Evolutionary conservation across 2,329 filamentous ascomycete genomes (phyloP).

Genomic region (Camptophora hylomeconis): DNA sequence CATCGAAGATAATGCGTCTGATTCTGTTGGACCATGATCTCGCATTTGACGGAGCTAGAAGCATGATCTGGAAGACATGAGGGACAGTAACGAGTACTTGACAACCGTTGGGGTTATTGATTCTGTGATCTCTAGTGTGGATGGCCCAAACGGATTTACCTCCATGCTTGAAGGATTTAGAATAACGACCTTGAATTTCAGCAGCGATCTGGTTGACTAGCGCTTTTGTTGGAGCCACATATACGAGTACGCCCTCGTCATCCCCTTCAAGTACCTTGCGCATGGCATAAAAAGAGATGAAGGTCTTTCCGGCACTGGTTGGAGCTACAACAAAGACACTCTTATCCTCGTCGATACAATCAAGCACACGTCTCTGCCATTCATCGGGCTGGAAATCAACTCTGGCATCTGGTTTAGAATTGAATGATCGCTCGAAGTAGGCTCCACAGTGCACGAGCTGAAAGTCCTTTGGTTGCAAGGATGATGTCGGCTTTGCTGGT

Average conservation of each 20-base stretch:
- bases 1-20: slow-evolving; percentile 68
- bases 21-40: slow-evolving; percentile 54
- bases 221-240: slow-evolving; percentile 70
- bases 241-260: slow-evolving; percentile 60
- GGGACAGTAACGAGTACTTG: slow-evolving; percentile 46
- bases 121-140: slow-evolving; percentile 60
- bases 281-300: slow-evolving; percentile 78
- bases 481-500: too few species aligned
- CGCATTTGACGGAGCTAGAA: slow-evolving; percentile 53
- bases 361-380: slow-evolving; percentile 63
- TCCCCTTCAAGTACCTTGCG: slow-evolving; percentile 56
- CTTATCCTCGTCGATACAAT: slow-evolving; percentile 56
- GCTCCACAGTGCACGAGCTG: slow-evolving; percentile 58
- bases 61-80: slow-evolving; percentile 67
- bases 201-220: slow-evolving; percentile 74
- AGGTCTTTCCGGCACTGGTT: slow-evolving; percentile 69
- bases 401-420: slow-evolving; percentile 52
- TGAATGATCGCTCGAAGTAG: slow-evolving; percentile 62
- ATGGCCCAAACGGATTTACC: slow-evolving; percentile 66
- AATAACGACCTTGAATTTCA: slow-evolving; percentile 62
- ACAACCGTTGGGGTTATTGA: slow-evolving; percentile 60
- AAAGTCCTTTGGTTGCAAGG: slow-evolving; percentile 41
- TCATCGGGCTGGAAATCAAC: slow-evolving; percentile 62
- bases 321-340: slow-evolving; percentile 66
- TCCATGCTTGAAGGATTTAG: slow-evolving; percentile 47